Conservation (phyloP, 1,284 basidiomycete genomes). For the Rhodotorula sp. region DNA sequence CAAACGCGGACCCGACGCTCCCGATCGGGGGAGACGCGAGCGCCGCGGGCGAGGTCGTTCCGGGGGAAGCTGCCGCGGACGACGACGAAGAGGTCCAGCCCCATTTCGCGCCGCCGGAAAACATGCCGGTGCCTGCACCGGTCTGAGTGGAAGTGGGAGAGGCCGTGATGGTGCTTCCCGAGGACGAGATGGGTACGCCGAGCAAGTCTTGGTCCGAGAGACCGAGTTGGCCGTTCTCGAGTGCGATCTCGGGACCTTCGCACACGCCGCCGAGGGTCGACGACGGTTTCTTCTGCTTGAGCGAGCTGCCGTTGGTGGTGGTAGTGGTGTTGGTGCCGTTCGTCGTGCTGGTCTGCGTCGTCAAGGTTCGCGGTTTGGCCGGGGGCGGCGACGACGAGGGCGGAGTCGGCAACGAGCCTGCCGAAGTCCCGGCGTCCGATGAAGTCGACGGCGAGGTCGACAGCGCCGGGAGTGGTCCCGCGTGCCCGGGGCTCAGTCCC, state of each 20-base stretch:
- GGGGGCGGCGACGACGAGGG: slow-evolving; percentile 20
- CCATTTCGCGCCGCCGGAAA: slow-evolving; percentile 36
- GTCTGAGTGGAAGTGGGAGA: background rate
- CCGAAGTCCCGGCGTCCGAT: slow-evolving; percentile 11
- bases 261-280: slow-evolving; percentile 32
- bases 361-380: background rate
- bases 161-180: background rate
- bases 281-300: background rate
- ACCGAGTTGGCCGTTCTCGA: slow-evolving; percentile 14
- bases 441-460: slow-evolving; percentile 21
- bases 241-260: slow-evolving; percentile 31
- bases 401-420: slow-evolving; percentile 30
- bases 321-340: background rate
- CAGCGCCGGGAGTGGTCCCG: slow-evolving; percentile 4
- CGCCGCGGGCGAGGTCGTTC: background rate
- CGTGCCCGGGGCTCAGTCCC: background rate
- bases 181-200: background rate
- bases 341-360: background rate
- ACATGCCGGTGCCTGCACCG: slow-evolving; percentile 9
- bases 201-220: slow-evolving; percentile 5
- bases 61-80: background rate
- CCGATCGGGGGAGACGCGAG: background rate
- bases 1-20: background rate
- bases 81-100: slow-evolving; percentile 27
- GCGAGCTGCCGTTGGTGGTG: background rate